phyloP scores from a whole-genome alignment of 169 alveolate genomes.

The Cytauxzoon felis region DNA sequence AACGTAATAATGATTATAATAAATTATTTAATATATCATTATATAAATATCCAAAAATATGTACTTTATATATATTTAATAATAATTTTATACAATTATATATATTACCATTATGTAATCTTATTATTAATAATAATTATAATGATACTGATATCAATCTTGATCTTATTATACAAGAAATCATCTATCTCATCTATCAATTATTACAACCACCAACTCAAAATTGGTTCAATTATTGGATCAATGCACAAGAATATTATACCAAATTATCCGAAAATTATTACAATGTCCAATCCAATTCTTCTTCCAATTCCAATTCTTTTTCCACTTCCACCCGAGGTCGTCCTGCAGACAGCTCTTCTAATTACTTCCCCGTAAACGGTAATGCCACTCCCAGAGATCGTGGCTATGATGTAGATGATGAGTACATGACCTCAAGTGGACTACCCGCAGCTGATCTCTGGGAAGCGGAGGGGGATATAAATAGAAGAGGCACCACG shows the following conservation, averaged over 20 bases:
- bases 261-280: conserved; percentile 9
- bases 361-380: too few species aligned
- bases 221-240: conserved; percentile 62
- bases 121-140: conserved; percentile 21
- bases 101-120: conserved; percentile 48
- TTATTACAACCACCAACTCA: conserved; percentile 56
- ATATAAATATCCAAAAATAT: conserved; percentile 52
- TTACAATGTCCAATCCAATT: neutral
- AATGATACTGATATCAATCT: conserved; percentile 9
- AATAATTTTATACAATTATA: conserved; percentile 15
- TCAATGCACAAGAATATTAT: conserved; percentile 40
- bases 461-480: too few species aligned
- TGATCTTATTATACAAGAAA: conserved; percentile 26
- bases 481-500: too few species aligned
- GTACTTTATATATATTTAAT: conserved; percentile 35
- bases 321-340: too few species aligned
- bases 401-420: too few species aligned
- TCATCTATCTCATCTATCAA: conserved; percentile 48
- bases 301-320: too few species aligned
- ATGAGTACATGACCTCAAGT: too few species aligned
- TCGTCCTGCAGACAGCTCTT: too few species aligned
- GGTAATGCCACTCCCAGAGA: too few species aligned
- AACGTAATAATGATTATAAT: conserved; percentile 52
- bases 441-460: too few species aligned
- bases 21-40: conserved; percentile 58